These are phyloP conservation scores for Trichophyton equinum DNA, from an alignment of 2,329 filamentous ascomycete species.

Conservation along the genomic window DNA sequence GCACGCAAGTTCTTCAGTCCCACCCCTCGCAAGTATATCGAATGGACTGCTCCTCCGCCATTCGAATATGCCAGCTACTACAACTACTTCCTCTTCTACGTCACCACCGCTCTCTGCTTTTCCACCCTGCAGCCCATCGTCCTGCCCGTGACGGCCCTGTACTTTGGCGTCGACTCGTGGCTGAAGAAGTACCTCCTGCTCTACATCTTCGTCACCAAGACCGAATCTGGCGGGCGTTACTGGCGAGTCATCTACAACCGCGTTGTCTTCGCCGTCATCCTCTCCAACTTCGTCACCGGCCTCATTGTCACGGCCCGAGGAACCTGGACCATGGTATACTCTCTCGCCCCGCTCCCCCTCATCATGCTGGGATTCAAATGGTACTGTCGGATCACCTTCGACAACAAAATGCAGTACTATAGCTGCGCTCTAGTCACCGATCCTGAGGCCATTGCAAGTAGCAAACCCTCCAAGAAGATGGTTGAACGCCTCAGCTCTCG, in stretches of 20 bases:
- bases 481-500: slow-evolving; percentile 57
- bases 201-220: slow-evolving; percentile 94
- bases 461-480: slow-evolving; percentile 29
- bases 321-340: slow-evolving; percentile 52
- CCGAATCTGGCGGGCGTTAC: slow-evolving; percentile 82
- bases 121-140: slow-evolving; percentile 76
- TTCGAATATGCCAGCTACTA: slow-evolving; percentile 97
- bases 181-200: slow-evolving; percentile 92
- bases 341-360: slow-evolving; percentile 62
- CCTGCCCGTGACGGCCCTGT: slow-evolving; percentile 72
- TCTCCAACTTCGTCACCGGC: slow-evolving; percentile 68
- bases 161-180: slow-evolving; percentile 76
- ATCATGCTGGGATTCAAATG: slow-evolving; percentile 73
- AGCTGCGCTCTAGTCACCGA: slow-evolving; percentile 51
- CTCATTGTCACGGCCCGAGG: slow-evolving; percentile 62
- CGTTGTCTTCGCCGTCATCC: slow-evolving; percentile 66
- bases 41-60: slow-evolving; percentile 77
- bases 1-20: slow-evolving; percentile 72
- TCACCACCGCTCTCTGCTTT: slow-evolving; percentile 77
- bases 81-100: slow-evolving; percentile 94
- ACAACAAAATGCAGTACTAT: slow-evolving; percentile 69
- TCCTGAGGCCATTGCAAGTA: slow-evolving; percentile 30
- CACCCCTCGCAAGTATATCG: slow-evolving; percentile 81
- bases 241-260: slow-evolving; percentile 91
- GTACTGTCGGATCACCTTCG: slow-evolving; percentile 65